A percentile compares a stretch with the other conserved stretches of the same genome.
Conservation (phyloP, 805 yeast species). For the Candida insectalens region DNA sequence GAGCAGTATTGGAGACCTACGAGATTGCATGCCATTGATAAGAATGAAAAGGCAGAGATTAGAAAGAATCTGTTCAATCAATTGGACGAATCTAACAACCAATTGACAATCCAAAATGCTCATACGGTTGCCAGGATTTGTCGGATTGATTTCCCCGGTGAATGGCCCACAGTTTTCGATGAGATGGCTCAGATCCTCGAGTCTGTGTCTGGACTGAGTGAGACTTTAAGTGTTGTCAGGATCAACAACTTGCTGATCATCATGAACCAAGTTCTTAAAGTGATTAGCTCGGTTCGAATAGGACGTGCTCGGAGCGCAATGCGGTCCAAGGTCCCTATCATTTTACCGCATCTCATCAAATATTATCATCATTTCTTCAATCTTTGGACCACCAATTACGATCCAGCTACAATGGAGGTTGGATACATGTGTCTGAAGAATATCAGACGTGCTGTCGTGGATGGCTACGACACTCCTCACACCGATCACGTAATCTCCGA, state of each 20-base stretch:
- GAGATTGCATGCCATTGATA: constrained; percentile 38
- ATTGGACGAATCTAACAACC: constrained; percentile 62
- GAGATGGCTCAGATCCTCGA: constrained; percentile 40
- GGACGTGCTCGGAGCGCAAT: constrained; percentile 76
- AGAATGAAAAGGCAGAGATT: constrained; percentile 64
- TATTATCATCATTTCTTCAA: constrained; percentile 52
- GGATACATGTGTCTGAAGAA: constrained; percentile 73
- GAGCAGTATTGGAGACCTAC: constrained; percentile 79
- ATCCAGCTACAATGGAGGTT: constrained; percentile 53
- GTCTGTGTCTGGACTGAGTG: constrained; percentile 25
- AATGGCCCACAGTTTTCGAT: constrained; percentile 79
- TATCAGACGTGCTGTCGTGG: constrained; percentile 61
- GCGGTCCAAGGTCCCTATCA: constrained; percentile 58
- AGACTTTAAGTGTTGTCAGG: constrained; percentile 32
- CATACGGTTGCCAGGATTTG: constrained; percentile 72
- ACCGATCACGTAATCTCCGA: constrained; percentile 47
- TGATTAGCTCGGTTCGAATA: constrained; percentile 63
- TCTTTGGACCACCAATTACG: constrained; percentile 46
- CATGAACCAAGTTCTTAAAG: constrained; percentile 70
- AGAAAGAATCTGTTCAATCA: constrained; percentile 43
- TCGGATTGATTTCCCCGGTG: constrained; percentile 75
- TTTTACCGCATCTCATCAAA: constrained; percentile 50
- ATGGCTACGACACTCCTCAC: constrained; percentile 67
- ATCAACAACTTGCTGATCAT: constrained; percentile 57
- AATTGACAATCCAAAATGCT: constrained; percentile 74